Percentiles rank a stretch among this genome's conserved stretches.
Evolutionary conservation across 148 eudicot genomes (phyloP).

Genomic region (Rhododendron mucronatum): DNA sequence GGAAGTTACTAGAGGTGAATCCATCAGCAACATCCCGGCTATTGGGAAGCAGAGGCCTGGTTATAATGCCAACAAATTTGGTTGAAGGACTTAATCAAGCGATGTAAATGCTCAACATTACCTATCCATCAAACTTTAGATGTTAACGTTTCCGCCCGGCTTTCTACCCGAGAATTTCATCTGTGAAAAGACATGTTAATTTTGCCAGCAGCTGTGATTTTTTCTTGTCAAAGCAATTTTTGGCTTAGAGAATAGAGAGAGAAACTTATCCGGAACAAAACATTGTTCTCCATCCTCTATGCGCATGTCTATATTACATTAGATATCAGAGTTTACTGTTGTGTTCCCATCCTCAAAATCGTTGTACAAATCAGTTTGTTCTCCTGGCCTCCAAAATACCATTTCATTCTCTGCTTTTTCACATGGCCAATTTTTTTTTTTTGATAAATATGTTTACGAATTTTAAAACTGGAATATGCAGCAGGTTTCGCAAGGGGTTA

Average conservation of each 20-base stretch:
- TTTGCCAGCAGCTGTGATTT: neutral
- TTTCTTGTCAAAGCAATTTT: neutral
- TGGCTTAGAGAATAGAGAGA: neutral
- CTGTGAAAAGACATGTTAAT: neutral
- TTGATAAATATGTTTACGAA: neutral
- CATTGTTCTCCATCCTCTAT: neutral
- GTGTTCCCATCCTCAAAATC: neutral
- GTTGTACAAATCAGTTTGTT: neutral
- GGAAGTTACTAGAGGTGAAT: slow-evolving; percentile 26
- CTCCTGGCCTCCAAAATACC: neutral
- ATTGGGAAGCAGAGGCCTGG: slow-evolving; percentile 30
- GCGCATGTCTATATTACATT: neutral
- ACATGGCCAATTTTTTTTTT: neutral
- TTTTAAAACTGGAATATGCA: neutral
- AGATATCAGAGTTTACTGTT: neutral
- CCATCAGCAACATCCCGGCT: slow-evolving; percentile 25
- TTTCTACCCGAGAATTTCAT: neutral
- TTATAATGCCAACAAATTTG: slow-evolving; percentile 19
- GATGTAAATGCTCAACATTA: neutral
- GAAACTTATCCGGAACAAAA: neutral
- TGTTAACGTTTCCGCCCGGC: neutral
- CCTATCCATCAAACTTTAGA: neutral
- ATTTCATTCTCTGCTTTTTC: neutral
- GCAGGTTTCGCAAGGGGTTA: neutral
- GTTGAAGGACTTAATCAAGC: slow-evolving; percentile 20